Percentiles rank a stretch among this genome's conserved stretches.
Conservation (phyloP, 495 filamentous ascomycete species). For the Penicillium waksmanii region DNA sequence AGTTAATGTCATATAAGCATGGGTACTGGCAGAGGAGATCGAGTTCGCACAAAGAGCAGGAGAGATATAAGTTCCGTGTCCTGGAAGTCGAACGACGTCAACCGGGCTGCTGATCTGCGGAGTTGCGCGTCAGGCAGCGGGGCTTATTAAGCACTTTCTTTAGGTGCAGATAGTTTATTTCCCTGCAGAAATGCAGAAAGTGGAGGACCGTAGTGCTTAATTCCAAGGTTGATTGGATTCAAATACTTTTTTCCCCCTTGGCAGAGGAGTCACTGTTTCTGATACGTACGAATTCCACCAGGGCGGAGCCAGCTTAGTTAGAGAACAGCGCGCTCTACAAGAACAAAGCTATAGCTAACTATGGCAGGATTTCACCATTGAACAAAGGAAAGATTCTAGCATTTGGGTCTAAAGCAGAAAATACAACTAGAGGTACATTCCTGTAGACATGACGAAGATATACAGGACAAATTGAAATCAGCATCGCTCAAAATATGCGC, state of each 20-base stretch:
- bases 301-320: no score
- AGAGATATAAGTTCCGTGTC: conserved; percentile 1
- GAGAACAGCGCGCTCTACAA: no score
- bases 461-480: conserved; percentile 41
- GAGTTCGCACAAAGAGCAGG: not conserved
- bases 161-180: conserved; percentile 1
- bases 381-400: conserved; percentile 45
- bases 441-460: conserved; percentile 40
- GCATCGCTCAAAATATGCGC: conserved; percentile 35
- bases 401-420: conserved; percentile 46
- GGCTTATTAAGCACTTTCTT: conserved; percentile 26
- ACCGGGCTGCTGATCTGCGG: conserved; percentile 16
- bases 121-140: conserved; percentile 22
- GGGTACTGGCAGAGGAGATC: conserved; percentile 10
- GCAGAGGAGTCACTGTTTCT: no score
- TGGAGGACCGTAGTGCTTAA: not conserved
- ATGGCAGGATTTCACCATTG: not conserved
- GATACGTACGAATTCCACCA: no score
- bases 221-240: no score
- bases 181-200: not conserved
- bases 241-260: no score
- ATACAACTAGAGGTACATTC: conserved; percentile 53
- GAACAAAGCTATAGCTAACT: no score
- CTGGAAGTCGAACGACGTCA: conserved; percentile 11
- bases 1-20: conserved; percentile 26